Evolutionary conservation across 495 filamentous ascomycete genomes (phyloP), one percentile per base, ranked within the genome.

Genomic region (Evansstolkia leycettana): DNA sequence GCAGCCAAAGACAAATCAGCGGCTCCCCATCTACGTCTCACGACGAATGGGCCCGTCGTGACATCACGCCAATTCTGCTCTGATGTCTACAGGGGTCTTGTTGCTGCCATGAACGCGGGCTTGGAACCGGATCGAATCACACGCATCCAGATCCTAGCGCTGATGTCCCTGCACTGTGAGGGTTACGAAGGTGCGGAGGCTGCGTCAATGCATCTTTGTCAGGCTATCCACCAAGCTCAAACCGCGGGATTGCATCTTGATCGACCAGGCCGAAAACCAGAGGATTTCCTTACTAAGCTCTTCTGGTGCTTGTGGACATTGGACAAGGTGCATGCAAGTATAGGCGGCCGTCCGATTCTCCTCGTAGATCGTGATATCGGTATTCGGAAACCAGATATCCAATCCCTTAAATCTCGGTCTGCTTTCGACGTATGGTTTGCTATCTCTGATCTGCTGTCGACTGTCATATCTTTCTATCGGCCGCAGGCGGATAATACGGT

Each of bases 281-380:
- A 50, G 41, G 53, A 65, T 26, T 44, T 55, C n/a, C 41, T 62
- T n/a, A 62, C 69, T 5, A 52, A 60, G 9, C 53, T 83, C 0
- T 80, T 83, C 38, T 82, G 75, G 60, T 75, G 73, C 27, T 42
- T 84, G 10, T 83, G 78, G 70, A 70, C 74, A 8, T 46, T 84
- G 6, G 80, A 85, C 46, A 70, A 77, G 26, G 57, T 80, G 25
- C 73, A 76, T 38, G 67, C 72, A 4, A 65, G 70, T 14, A 73
- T 80, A 27, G 72, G 74, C 35, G 78, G 75, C 17, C 64, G 80
- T 3, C 78, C 80, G 2, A 58, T 79, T 28, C 45, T 81, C 16
- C 67, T 85, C 42, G 70, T 77, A 37, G 78, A 84, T 38, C 60
- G 70, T 17, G 80, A 85, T 44, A 62, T 76, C 32, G 63, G 72